Evolutionary conservation across 1,284 basidiomycete species (phyloP), one percentile per base, ranked within the genome.

Genomic region (Fistulinella cinereoalba): DNA sequence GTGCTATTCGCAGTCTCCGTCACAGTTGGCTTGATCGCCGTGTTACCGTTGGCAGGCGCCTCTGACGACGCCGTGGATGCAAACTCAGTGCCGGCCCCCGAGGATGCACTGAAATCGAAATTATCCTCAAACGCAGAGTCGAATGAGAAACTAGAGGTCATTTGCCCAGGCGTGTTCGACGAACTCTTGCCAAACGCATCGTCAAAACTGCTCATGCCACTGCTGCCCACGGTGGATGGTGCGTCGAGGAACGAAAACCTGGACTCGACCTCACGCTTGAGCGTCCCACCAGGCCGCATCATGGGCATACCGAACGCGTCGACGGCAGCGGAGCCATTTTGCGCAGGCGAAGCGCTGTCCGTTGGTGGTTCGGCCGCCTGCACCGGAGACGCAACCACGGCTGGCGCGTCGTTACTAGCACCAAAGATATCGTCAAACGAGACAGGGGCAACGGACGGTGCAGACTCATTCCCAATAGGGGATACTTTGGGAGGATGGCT

Each of bases 51-150:
- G 18, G 46, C 43, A 49, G 49, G 45, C 36, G 37, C 41, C 22
- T 50, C 44, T 16, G 56, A 43, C 2, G 56, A 48, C 16, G 54
- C 41, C 22, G 49, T 44, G n/a, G 64, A 51, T 23, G 65, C 56
- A 45, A 68, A 56, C 24, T 59, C 57, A 19, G 65, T 56, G 42
- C 56, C 61, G 6, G 63, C 48, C 16, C 71, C 71, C 10, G 75
- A 71, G 1, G 76, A 72, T 37, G 79, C 72, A 2, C 70, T 73
- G 55, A 94, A 94, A 68, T 93, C 90, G 62, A 93, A 92, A 53
- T 88, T 86, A 57, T 92, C 90, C 28, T 93, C 91, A 56, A 93
- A 93, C n/a, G 73, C 76, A 46, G 79, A 71, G 48, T 85, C 85
- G 50, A 89, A 85, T 10, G 79, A 71, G 54, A 84, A 80, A 15